phyloP scores from a whole-genome alignment of 176 grass and related monocot species.

The Triticum dicoccoides region DNA sequence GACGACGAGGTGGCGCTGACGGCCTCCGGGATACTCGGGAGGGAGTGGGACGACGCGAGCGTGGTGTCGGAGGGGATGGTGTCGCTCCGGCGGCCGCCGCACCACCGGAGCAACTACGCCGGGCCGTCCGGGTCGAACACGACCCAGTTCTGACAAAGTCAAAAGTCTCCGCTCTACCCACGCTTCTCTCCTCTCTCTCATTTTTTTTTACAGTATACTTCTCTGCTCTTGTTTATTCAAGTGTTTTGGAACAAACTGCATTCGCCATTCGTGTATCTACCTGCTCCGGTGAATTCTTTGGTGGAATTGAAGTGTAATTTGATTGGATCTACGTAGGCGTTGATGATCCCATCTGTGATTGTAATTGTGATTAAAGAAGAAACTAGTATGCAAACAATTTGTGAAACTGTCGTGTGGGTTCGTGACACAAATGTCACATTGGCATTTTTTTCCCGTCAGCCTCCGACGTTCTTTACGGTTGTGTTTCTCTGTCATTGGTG shows the following conservation, averaged over 20 bases:
- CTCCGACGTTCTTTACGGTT: neutral
- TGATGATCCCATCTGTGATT: neutral
- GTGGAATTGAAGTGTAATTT: slow-evolving; percentile 29
- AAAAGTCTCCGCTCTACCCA: slow-evolving; percentile 28
- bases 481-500: neutral
- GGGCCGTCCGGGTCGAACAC: slow-evolving; percentile 51
- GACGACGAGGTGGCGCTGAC: slow-evolving; percentile 31
- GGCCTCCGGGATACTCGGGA: neutral
- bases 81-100: slow-evolving; percentile 50
- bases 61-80: slow-evolving; percentile 57
- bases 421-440: neutral
- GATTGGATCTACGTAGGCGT: slow-evolving; percentile 14
- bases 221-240: neutral
- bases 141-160: slow-evolving; percentile 50
- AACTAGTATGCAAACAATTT: neutral
- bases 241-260: neutral
- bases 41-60: slow-evolving; percentile 45
- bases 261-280: neutral
- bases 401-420: neutral
- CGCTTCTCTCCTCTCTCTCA: fast-evolving
- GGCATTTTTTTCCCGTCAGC: neutral
- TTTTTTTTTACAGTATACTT: no score
- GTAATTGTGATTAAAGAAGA: neutral
- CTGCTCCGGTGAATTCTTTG: slow-evolving; percentile 23
- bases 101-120: slow-evolving; percentile 31